Percentiles rank a stretch among this genome's conserved stretches.
Conservation (phyloP, 164 flowering plant genomes). For the Macadamia tetraphylla region DNA sequence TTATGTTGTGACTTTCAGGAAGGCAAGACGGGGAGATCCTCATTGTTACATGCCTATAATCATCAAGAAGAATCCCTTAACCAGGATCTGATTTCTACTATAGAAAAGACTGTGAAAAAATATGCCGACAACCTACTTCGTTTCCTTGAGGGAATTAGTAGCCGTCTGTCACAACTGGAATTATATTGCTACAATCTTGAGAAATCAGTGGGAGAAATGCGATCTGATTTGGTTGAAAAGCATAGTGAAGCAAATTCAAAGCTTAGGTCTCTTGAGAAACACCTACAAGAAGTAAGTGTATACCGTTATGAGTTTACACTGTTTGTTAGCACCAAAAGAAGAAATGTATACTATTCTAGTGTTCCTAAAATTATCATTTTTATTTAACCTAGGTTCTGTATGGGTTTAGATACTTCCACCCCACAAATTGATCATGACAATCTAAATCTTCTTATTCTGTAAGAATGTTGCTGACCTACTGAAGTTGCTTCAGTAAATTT, state of each 20-base stretch:
- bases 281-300: slow-evolving; percentile 76
- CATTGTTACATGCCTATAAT: slow-evolving; percentile 42
- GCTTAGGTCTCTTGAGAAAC: slow-evolving; percentile 86
- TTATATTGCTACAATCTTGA: slow-evolving; percentile 87
- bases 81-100: slow-evolving; percentile 53
- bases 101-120: slow-evolving; percentile 84
- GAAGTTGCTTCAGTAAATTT: background rate
- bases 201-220: slow-evolving; percentile 86
- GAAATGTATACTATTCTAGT: background rate
- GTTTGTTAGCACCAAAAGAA: too few relatives aligned
- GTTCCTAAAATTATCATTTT: too few relatives aligned
- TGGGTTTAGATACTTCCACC: background rate
- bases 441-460: background rate
- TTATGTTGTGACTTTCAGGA: slow-evolving; percentile 53
- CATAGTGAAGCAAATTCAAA: slow-evolving; percentile 68
- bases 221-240: slow-evolving; percentile 68
- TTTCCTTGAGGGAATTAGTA: slow-evolving; percentile 90
- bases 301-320: background rate
- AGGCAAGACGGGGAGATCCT: slow-evolving; percentile 49
- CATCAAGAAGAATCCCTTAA: slow-evolving; percentile 60
- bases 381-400: background rate
- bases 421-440: background rate
- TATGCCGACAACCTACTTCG: slow-evolving; percentile 76
- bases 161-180: slow-evolving; percentile 86
- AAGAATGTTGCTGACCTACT: background rate